Conservation (phyloP, 108 stramenopile species). For the Nannochloropsis salina region DNA sequence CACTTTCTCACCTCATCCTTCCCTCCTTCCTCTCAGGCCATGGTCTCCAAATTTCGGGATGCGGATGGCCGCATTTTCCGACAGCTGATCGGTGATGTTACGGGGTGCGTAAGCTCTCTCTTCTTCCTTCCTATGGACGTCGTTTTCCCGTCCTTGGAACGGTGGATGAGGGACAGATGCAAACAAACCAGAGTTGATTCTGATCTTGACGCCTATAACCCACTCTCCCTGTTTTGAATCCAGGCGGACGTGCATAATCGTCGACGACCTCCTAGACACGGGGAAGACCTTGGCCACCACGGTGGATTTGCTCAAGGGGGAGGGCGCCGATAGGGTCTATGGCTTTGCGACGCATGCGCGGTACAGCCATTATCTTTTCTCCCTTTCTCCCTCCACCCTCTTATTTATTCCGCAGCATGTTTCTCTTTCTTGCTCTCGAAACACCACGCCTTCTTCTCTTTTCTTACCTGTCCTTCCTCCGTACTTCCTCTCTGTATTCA, state of each 20-base stretch:
- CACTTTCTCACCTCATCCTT: neutral
- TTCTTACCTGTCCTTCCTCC: neutral
- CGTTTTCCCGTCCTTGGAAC: too few relatives aligned
- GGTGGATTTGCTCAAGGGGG: conserved; percentile 27
- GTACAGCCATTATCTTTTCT: neutral
- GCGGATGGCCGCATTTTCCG: neutral
- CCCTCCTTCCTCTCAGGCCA: neutral
- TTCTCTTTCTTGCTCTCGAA: neutral
- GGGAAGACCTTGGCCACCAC: conserved; percentile 51
- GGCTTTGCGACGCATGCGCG: conserved; percentile 37
- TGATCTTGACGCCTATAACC: neutral
- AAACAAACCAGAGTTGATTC: neutral
- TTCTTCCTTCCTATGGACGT: neutral
- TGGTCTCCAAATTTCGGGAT: neutral
- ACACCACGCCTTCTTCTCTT: neutral
- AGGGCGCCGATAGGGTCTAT: conserved; percentile 28
- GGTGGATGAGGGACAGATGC: neutral
- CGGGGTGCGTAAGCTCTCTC: conserved; percentile 61
- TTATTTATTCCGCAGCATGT: neutral
- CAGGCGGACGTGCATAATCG: conserved; percentile 72
- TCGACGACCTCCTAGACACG: conserved; percentile 99
- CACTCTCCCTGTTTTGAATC: neutral
- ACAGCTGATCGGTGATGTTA: conserved; percentile 96
- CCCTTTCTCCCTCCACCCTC: neutral
- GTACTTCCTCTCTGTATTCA: neutral